Evolutionary conservation across 106 monocot species (phyloP).

Genomic region (Allium fistulosum): DNA sequence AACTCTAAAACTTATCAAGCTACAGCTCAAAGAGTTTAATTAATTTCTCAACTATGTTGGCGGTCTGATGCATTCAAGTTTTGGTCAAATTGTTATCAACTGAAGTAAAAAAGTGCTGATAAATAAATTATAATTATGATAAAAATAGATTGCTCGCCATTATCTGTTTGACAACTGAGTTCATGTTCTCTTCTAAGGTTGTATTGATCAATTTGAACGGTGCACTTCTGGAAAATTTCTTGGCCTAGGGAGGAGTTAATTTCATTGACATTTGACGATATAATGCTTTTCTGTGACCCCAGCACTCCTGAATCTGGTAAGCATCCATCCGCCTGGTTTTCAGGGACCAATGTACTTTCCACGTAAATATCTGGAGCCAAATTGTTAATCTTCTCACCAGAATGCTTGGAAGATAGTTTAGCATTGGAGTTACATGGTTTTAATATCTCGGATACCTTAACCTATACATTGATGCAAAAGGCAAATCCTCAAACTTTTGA

Average conservation of each 20-base stretch:
- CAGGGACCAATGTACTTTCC: slow-evolving; percentile 1
- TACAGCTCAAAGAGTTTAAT: too few species aligned
- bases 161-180: background rate
- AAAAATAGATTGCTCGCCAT: slow-evolving; percentile 1
- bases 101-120: too few species aligned
- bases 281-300: slow-evolving; percentile 3
- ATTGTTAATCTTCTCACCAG: slow-evolving; percentile 3
- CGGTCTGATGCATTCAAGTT: too few species aligned
- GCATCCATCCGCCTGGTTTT: background rate
- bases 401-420: background rate
- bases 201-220: slow-evolving; percentile 1
- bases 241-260: background rate
- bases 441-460: slow-evolving; percentile 6
- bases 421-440: slow-evolving; percentile 1
- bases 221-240: background rate
- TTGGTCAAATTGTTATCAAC: too few species aligned
- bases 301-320: background rate
- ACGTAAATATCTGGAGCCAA: background rate
- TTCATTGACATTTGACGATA: slow-evolving; percentile 1
- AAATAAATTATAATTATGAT: too few species aligned
- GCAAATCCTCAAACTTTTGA: background rate
- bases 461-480: slow-evolving; percentile 1
- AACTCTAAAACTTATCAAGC: too few species aligned
- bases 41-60: too few species aligned
- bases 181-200: background rate